These are phyloP conservation scores for Ascochyta pisi DNA, from an alignment of 2,329 filamentous ascomycete genomes.

Conservation along the genomic window DNA sequence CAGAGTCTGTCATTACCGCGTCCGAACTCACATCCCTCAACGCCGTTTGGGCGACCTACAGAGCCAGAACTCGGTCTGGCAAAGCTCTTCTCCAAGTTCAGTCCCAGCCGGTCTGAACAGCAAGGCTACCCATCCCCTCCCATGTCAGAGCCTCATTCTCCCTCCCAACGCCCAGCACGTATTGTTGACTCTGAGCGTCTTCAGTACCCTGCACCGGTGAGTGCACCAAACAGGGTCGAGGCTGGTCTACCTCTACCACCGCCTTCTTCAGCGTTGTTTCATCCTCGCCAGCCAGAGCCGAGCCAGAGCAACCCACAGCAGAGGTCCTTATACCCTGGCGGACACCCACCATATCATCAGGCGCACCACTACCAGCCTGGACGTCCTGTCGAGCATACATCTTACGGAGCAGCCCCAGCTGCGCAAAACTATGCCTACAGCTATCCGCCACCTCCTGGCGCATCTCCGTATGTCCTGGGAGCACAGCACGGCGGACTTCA, in stretches of 20 bases:
- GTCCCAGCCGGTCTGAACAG: constrained; percentile 45
- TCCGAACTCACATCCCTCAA: constrained; percentile 44
- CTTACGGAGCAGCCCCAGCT: constrained; percentile 33
- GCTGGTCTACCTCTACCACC: constrained; percentile 33
- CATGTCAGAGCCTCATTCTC: constrained; percentile 60
- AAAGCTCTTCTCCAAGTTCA: constrained; percentile 44
- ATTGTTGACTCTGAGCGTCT: constrained; percentile 42
- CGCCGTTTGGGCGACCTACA: constrained; percentile 48
- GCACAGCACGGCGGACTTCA: constrained; percentile 40
- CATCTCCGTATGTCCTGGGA: constrained; percentile 33
- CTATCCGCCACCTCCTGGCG: constrained; percentile 31
- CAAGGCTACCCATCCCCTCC: constrained; percentile 57
- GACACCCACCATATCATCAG: constrained; percentile 32
- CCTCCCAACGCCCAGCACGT: constrained; percentile 47
- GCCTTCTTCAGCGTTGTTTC: constrained; percentile 32
- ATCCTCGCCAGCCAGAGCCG: constrained; percentile 32
- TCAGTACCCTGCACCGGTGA: constrained; percentile 34
- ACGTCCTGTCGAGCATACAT: constrained; percentile 32
- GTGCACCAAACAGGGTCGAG: constrained; percentile 34
- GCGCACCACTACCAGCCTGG: constrained; percentile 36
- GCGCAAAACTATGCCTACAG: constrained; percentile 40
- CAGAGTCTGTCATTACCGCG: constrained; percentile 51
- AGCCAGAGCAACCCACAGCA: constrained; percentile 30
- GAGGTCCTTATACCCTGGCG: constrained; percentile 42
- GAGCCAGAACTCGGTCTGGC: constrained; percentile 45